A percentile compares a stretch with the other conserved stretches of the same genome.
Conservation (phyloP, 2,329 filamentous ascomycete genomes). For the Claviceps africana region DNA sequence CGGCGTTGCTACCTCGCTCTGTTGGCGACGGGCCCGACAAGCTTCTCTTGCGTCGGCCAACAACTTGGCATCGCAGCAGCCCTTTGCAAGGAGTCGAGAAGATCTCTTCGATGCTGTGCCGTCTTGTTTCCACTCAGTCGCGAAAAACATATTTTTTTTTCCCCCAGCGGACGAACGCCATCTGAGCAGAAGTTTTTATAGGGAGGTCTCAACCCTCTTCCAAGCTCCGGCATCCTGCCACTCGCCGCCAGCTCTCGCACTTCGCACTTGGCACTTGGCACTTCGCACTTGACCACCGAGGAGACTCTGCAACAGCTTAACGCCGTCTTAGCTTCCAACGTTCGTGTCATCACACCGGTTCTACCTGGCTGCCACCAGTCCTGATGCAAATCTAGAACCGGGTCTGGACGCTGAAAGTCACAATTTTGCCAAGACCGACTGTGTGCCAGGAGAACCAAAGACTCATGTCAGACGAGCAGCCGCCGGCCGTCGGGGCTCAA, state of each 20-base stretch:
- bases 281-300: too few relatives aligned
- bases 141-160: background rate
- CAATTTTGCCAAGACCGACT: background rate
- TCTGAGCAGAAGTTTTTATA: background rate
- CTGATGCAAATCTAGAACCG: slow-evolving; percentile 4
- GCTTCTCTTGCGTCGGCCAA: background rate
- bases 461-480: background rate
- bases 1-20: background rate
- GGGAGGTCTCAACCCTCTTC: background rate
- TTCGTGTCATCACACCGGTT: slow-evolving; percentile 8
- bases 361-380: slow-evolving; percentile 3
- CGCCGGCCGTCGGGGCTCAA: background rate
- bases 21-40: background rate
- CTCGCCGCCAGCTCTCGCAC: background rate
- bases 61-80: background rate
- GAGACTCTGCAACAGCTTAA: too few relatives aligned
- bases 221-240: background rate
- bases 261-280: background rate
- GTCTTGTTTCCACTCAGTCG: background rate
- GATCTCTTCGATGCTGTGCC: background rate
- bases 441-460: background rate
- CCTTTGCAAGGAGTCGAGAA: background rate
- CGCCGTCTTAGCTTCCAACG: background rate
- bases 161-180: background rate
- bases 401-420: background rate